phyloP scores from a whole-genome alignment of 1,139 yeast species.

The Yamadazyma blattariae region DNA sequence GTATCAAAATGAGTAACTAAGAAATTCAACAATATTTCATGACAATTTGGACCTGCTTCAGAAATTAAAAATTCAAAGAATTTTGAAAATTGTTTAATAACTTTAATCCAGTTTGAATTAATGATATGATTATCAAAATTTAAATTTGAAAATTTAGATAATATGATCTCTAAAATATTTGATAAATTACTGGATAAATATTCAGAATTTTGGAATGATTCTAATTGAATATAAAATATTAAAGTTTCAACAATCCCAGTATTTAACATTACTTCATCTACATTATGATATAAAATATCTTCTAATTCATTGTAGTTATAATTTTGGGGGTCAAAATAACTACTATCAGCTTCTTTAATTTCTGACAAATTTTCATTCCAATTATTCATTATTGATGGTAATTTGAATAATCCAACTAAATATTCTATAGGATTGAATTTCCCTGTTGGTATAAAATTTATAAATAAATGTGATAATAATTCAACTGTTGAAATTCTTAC shows the following conservation, averaged over 20 bases:
- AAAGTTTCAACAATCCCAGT: conserved; percentile 34
- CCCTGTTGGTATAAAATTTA: conserved; percentile 40
- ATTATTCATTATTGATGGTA: conserved; percentile 23
- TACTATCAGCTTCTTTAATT: conserved; percentile 7
- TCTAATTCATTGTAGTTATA: conserved; percentile 8
- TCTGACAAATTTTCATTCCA: conserved; percentile 23
- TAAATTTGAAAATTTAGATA: conserved; percentile 23
- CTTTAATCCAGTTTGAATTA: conserved; percentile 33
- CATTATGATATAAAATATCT: conserved; percentile 11
- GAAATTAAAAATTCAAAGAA: conserved; percentile 31
- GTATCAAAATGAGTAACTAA: conserved; percentile 29
- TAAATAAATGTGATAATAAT: conserved; percentile 31
- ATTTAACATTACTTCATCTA: conserved; percentile 25
- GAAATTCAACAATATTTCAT: conserved; percentile 35
- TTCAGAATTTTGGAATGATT: conserved; percentile 41
- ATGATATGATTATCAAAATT: conserved; percentile 28
- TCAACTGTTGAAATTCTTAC: conserved; percentile 40
- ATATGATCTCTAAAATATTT: conserved; percentile 27
- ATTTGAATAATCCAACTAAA: conserved; percentile 25
- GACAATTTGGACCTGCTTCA: conserved; percentile 40
- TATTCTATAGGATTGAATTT: conserved; percentile 37
- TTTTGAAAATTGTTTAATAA: conserved; percentile 28
- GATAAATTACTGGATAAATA: conserved; percentile 29
- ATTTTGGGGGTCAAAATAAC: conserved; percentile 6
- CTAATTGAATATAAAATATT: conserved; percentile 39